phyloP scores from a whole-genome alignment of 805 yeast genomes.

The Wickerhamomyces rabaulensis region DNA sequence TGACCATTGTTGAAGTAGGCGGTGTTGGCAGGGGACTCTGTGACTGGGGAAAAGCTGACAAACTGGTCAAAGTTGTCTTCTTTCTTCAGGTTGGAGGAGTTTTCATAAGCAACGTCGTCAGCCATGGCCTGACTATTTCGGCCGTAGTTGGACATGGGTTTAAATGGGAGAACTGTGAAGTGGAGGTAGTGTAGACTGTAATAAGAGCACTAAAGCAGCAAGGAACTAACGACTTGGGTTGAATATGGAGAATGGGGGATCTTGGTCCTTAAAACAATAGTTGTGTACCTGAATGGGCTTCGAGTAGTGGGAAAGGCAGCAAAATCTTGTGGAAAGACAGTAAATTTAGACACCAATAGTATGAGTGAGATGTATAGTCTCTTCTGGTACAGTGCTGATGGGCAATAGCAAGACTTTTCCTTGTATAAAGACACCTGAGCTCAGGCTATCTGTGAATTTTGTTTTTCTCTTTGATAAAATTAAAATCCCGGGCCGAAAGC shows the following conservation, averaged over 20 bases:
- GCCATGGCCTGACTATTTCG: not conserved
- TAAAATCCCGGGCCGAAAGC: not conserved
- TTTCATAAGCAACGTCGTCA: not conserved
- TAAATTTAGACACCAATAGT: not conserved
- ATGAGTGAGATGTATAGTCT: not conserved
- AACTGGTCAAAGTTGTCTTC: slow-evolving; percentile 15
- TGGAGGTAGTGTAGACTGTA: not conserved
- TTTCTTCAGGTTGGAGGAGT: slow-evolving; percentile 6
- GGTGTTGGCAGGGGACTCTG: not conserved
- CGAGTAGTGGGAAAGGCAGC: not conserved
- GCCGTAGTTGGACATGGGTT: not conserved
- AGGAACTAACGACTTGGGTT: not conserved
- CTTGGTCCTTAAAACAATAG: not conserved
- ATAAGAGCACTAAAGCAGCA: not conserved
- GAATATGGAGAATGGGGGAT: not conserved
- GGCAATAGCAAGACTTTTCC: not conserved
- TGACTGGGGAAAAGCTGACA: slow-evolving; percentile 15
- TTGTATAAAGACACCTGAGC: not conserved
- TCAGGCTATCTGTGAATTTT: not conserved
- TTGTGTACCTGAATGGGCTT: not conserved
- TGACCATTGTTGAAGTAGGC: not conserved
- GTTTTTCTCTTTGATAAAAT: not conserved
- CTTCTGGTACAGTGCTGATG: not conserved
- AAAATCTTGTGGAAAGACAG: not conserved
- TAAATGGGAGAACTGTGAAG: not conserved